Evolutionary conservation across 331 rosid species (phyloP).

Genomic region (Phaseolus coccineus): DNA sequence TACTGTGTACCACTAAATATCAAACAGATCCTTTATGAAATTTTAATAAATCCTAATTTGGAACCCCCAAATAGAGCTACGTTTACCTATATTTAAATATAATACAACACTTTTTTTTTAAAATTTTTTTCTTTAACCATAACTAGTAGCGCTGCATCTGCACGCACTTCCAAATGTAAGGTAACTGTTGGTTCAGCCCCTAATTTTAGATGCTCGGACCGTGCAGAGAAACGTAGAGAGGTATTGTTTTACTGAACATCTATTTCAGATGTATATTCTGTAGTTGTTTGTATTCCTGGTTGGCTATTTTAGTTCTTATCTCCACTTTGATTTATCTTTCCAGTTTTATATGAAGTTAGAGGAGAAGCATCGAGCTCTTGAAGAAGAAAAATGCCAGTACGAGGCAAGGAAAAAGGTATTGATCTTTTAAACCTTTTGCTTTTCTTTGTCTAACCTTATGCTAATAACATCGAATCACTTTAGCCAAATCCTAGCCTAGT

Average conservation of each 20-base stretch:
- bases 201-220: constrained; percentile 60
- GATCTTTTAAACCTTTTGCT: background rate
- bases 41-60: constrained; percentile 18
- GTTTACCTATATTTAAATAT: constrained; percentile 9
- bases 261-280: constrained; percentile 37
- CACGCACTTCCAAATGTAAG: constrained; percentile 67
- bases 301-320: constrained; percentile 33
- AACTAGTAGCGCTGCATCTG: constrained; percentile 69
- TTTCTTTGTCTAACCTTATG: background rate
- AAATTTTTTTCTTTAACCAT: constrained; percentile 61
- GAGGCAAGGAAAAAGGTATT: constrained; percentile 83
- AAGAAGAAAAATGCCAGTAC: constrained; percentile 76
- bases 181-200: constrained; percentile 95
- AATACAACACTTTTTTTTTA: constrained; percentile 3
- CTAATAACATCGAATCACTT: constrained; percentile 25
- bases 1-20: constrained; percentile 10
- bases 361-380: constrained; percentile 90
- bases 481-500: constrained; percentile 10
- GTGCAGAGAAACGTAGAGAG: constrained; percentile 95
- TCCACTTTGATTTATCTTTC: constrained; percentile 42
- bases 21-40: background rate
- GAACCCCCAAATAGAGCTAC: constrained; percentile 31
- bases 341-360: constrained; percentile 85
- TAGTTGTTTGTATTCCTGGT: constrained; percentile 27
- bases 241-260: constrained; percentile 53